Percentiles rank a stretch among this genome's conserved stretches.
These are phyloP conservation scores for Ophiostoma sp. DNA, from an alignment of 2,329 filamentous ascomycete genomes.

Conservation along the genomic window DNA sequence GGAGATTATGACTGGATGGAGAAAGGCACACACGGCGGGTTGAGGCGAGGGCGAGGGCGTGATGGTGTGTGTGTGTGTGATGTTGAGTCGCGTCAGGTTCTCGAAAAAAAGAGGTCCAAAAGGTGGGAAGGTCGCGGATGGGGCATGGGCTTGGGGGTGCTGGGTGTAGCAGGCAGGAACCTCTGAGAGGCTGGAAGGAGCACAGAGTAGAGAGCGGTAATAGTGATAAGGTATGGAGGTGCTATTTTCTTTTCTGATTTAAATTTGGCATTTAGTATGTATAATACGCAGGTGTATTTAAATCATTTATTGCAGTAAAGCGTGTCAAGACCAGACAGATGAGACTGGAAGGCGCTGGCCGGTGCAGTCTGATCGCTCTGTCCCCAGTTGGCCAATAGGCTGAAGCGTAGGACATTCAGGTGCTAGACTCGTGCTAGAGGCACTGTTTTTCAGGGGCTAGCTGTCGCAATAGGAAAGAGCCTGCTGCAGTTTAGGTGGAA, in stretches of 20 bases:
- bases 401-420: background rate
- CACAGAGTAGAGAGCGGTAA: background rate
- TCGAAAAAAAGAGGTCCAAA: slow-evolving; percentile 17
- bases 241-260: slow-evolving; percentile 7
- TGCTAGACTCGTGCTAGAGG: background rate
- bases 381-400: background rate
- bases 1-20: background rate
- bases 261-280: background rate
- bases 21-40: slow-evolving; percentile 1
- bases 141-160: background rate
- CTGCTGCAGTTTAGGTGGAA: background rate
- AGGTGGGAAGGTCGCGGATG: slow-evolving; percentile 16
- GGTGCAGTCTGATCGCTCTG: background rate
- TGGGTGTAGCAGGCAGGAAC: background rate
- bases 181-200: background rate
- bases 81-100: slow-evolving; percentile 17
- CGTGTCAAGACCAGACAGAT: background rate
- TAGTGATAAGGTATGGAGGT: slow-evolving; percentile 12
- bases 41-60: slow-evolving; percentile 5
- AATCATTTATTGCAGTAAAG: background rate
- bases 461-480: background rate
- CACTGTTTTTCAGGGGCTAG: background rate
- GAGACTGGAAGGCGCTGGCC: background rate
- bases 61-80: slow-evolving; percentile 14
- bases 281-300: background rate